Base-by-base conservation (phyloP, 1,284 basidiomycete species). In the Irpex sp. region DNA sequence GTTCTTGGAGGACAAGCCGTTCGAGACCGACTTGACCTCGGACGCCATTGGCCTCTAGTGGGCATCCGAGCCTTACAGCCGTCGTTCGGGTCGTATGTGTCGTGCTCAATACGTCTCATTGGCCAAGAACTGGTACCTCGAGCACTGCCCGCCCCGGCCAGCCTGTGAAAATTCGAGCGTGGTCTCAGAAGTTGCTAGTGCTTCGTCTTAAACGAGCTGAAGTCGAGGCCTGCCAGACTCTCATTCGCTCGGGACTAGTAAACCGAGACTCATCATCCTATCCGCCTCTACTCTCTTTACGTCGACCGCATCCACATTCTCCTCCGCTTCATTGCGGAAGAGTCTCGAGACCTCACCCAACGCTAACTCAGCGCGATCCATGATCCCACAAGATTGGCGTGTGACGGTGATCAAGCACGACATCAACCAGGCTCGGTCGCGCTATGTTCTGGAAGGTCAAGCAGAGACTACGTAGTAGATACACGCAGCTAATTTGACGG, bases 391-490 rank as follows among this genome's bases (percentile, higher is more conserved):
- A 66, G 97, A 99, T 75, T 98, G 96, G 75, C 90, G 97, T 64
- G 99, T 99, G 97, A 85, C 97, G 43, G 85, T 99, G 63, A 97
- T 98, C 83, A 99, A 99, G 80, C 97, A 99, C 77, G 97, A 99
- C 73, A 97, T 99, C 77, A 99, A 99, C 76, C 83, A n/a, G n/a
- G n/a, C n/a, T 99, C 37, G 97, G 97, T 36, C 88, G 97, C 67
- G 97, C 97, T 5, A 97, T 98, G 11, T 98, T 98, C 79, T 99
- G 97, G 97, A 98, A 98, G 70, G 94, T 99, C 75, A 98, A 98
- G 81, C 97, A 98, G 77, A 94, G 94, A 69, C 77, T 99, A n/a
- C n/a, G n/a, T n/a, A n/a, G n/a, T n/a, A n/a, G n/a, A n/a, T n/a
- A n/a, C n/a, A n/a, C n/a, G n/a, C n/a, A n/a, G n/a, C n/a, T n/a